A percentile compares a stretch with the other conserved stretches of the same genome.
Conservation (phyloP, 148 eudicot genomes). For the Rhododendron vialii region DNA sequence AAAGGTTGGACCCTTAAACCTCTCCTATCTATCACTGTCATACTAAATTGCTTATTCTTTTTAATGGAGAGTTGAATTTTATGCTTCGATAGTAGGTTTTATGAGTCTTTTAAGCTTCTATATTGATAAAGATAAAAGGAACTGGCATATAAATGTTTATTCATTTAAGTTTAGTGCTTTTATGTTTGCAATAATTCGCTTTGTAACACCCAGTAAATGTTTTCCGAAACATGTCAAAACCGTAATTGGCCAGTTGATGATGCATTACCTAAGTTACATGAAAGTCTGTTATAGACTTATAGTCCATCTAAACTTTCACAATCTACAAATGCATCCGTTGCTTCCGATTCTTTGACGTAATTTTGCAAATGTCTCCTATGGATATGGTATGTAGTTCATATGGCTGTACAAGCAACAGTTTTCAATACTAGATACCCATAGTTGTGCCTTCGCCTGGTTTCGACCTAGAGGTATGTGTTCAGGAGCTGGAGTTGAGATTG, state of each 20-base stretch:
- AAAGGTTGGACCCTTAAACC: constrained; percentile 38
- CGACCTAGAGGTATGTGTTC: neutral
- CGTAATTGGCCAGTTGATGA: neutral
- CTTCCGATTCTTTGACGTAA: neutral
- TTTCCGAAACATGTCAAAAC: neutral
- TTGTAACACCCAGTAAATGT: neutral
- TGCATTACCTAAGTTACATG: neutral
- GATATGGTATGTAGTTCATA: neutral
- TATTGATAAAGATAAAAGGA: neutral
- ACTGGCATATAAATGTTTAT: neutral
- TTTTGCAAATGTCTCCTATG: neutral
- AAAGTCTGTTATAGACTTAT: neutral
- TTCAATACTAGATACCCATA: neutral
- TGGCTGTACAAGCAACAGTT: neutral
- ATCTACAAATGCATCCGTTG: neutral
- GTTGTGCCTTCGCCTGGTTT: neutral
- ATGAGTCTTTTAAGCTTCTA: neutral
- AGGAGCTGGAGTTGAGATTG: neutral
- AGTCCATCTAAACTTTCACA: neutral
- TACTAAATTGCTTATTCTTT: neutral
- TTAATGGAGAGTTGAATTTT: neutral
- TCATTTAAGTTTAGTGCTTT: neutral
- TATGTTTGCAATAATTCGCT: neutral
- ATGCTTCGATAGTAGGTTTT: neutral
- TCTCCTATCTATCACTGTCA: neutral